Conservation (phyloP, 257 asterid species). For the Solanum habrochaites region DNA sequence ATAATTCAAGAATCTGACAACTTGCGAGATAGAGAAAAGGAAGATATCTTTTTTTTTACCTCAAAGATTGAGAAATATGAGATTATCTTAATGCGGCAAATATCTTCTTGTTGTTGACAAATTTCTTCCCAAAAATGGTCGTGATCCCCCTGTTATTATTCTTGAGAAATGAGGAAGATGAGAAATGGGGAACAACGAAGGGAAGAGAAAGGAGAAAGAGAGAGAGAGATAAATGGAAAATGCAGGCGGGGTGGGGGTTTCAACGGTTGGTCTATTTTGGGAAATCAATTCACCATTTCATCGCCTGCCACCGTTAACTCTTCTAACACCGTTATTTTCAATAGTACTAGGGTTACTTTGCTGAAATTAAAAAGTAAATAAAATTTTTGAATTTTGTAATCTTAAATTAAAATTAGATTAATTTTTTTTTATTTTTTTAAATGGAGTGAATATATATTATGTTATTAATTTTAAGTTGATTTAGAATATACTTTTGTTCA, state of each 20-base stretch:
- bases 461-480: not conserved
- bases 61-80: not conserved
- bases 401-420: too few relatives aligned
- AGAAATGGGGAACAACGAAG: conserved; percentile 15
- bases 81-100: not conserved
- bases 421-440: too few relatives aligned
- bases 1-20: not conserved
- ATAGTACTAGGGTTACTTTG: too few relatives aligned
- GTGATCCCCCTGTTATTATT: not conserved
- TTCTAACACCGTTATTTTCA: not conserved
- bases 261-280: not conserved
- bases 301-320: not conserved
- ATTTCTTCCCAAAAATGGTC: not conserved
- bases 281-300: not conserved
- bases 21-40: too few relatives aligned
- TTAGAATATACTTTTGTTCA: not conserved
- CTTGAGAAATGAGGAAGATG: not conserved
- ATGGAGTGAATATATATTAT: not conserved
- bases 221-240: not conserved
- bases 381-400: accelerated
- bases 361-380: too few relatives aligned
- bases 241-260: not conserved
- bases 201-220: not conserved
- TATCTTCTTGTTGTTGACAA: not conserved
- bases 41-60: not conserved